These are phyloP conservation scores for Erucastrum elatum DNA, from an alignment of 345 rosid genomes.

Conservation along the genomic window DNA sequence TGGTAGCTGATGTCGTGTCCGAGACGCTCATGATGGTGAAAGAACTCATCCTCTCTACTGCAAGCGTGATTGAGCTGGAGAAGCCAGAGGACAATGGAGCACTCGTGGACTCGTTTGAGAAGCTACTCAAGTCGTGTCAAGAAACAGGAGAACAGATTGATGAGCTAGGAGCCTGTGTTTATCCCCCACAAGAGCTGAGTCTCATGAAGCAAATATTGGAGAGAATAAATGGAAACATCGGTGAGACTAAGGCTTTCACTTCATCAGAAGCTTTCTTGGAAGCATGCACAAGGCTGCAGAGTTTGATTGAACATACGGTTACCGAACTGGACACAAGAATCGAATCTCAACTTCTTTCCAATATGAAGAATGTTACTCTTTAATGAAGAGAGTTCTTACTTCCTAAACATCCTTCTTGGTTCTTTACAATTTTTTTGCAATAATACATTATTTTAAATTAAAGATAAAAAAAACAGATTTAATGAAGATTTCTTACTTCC, in stretches of 20 bases:
- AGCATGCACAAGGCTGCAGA: slow-evolving; percentile 50
- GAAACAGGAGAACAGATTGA: slow-evolving; percentile 58
- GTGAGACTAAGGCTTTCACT: slow-evolving; percentile 41
- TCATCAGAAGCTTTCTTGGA: slow-evolving; percentile 45
- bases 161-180: slow-evolving; percentile 81
- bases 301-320: slow-evolving; percentile 40
- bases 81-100: slow-evolving; percentile 43
- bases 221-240: slow-evolving; percentile 38
- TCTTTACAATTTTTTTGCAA: too few species aligned
- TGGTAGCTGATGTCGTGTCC: slow-evolving; percentile 52
- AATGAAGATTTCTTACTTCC: too few species aligned
- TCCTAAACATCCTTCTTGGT: too few species aligned
- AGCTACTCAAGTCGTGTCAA: slow-evolving; percentile 60
- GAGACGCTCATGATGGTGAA: slow-evolving; percentile 53
- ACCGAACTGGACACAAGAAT: slow-evolving; percentile 38
- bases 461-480: too few species aligned
- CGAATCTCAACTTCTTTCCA: slow-evolving; percentile 40
- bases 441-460: too few species aligned
- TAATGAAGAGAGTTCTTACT: too few species aligned
- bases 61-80: slow-evolving; percentile 60
- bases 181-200: slow-evolving; percentile 72
- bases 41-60: slow-evolving; percentile 64
- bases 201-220: slow-evolving; percentile 47
- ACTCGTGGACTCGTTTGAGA: slow-evolving; percentile 68
- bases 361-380: slow-evolving; percentile 39